These are phyloP conservation scores for Sphaerobolus stellatus DNA, from an alignment of 1,284 basidiomycete genomes.

Conservation along the genomic window DNA sequence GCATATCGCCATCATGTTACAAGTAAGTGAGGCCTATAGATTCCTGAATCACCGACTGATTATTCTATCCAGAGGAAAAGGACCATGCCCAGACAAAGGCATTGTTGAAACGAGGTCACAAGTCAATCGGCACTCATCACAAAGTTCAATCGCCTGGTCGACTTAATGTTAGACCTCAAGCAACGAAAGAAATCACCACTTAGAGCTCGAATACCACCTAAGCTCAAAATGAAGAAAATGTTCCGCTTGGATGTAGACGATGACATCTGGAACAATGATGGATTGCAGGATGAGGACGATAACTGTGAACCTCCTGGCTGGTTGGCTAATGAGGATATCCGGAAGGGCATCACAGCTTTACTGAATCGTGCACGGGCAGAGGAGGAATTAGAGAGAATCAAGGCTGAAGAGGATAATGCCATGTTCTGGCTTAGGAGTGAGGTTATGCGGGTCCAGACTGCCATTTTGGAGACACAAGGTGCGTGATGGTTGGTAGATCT, in stretches of 20 bases:
- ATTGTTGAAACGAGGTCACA: not conserved
- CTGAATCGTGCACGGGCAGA: not conserved
- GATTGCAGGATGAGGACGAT: not conserved
- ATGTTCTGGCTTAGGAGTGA: too few species aligned
- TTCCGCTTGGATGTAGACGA: not conserved
- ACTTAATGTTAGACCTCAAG: not conserved
- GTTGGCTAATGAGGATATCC: not conserved
- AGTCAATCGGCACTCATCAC: not conserved
- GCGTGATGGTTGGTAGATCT: too few species aligned
- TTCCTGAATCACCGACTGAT: too few species aligned
- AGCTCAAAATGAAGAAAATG: not conserved
- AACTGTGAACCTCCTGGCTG: not conserved
- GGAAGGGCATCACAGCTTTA: not conserved
- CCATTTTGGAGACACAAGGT: too few species aligned
- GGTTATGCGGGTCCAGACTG: too few species aligned
- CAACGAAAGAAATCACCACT: not conserved
- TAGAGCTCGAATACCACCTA: not conserved
- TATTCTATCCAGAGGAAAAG: not conserved
- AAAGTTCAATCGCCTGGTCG: not conserved
- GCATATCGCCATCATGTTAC: constrained; percentile 7
- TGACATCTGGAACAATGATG: not conserved
- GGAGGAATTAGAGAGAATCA: not conserved
- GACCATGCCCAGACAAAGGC: not conserved
- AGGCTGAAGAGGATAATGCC: too few species aligned
- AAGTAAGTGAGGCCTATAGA: too few species aligned